A percentile compares a stretch with the other conserved stretches of the same genome.
Conservation (phyloP, 2,329 filamentous ascomycete genomes). For the Colletotrichum caudatum region DNA sequence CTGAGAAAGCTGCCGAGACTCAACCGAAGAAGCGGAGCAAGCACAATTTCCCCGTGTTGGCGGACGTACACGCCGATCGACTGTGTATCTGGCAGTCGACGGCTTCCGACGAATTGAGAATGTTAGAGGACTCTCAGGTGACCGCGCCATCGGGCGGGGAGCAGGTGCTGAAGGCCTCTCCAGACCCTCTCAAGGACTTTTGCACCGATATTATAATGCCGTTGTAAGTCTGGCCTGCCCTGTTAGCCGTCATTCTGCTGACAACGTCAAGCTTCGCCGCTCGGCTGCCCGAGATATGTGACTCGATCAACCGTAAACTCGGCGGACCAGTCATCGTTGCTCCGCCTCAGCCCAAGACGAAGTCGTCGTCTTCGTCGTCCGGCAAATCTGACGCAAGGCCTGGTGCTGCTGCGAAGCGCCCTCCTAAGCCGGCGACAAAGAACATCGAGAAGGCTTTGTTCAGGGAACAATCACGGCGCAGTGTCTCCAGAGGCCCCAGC, state of each 20-base stretch:
- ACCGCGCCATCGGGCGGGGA: conserved; percentile 50
- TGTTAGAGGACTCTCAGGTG: conserved; percentile 63
- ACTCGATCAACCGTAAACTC: conserved; percentile 79
- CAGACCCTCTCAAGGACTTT: conserved; percentile 79
- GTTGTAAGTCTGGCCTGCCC: conserved; percentile 66
- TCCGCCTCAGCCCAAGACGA: conserved; percentile 63
- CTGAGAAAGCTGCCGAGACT: conserved; percentile 48
- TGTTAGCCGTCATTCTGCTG: conserved; percentile 46
- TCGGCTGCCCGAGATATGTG: conserved; percentile 78
- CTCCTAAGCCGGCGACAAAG: conserved; percentile 57
- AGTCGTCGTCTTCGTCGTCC: conserved; percentile 43
- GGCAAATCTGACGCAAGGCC: conserved; percentile 62
- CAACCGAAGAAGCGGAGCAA: conserved; percentile 68
- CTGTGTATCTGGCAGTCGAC: conserved; percentile 88
- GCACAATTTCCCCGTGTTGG: conserved; percentile 72
- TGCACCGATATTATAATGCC: conserved; percentile 85
- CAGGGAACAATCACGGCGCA: conserved; percentile 67
- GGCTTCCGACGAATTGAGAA: conserved; percentile 68
- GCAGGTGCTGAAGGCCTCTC: conserved; percentile 56
- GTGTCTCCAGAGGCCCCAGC: conserved; percentile 67
- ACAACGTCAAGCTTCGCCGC: conserved; percentile 73
- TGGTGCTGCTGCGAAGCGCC: conserved; percentile 64
- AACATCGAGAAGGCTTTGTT: conserved; percentile 73
- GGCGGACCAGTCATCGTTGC: conserved; percentile 76
- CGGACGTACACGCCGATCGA: conserved; percentile 81